Evolutionary conservation across 805 yeast genomes (phyloP).

Genomic region (Spathaspora passalidarum): DNA sequence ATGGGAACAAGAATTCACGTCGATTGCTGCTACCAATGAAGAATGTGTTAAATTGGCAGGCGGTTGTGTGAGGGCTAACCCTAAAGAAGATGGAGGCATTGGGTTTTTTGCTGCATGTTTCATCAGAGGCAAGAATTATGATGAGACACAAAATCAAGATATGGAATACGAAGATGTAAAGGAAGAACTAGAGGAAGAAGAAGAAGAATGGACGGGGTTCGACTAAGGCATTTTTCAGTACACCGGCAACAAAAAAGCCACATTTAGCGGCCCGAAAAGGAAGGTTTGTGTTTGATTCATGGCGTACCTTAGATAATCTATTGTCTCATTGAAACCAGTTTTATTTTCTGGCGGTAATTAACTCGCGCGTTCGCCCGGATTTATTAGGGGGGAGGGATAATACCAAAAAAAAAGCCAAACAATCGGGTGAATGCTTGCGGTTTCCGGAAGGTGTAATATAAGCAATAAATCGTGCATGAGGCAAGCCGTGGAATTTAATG

Average conservation of each 20-base stretch:
- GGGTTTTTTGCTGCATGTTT: constrained; percentile 97
- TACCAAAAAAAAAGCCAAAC: background rate
- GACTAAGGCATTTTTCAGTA: constrained; percentile 3
- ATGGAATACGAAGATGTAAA: background rate
- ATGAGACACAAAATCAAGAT: background rate
- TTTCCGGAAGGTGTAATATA: background rate
- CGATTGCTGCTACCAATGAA: constrained; percentile 44
- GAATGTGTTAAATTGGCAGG: constrained; percentile 53
- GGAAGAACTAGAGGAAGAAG: constrained; percentile 8
- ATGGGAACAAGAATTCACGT: constrained; percentile 58
- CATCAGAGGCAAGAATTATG: constrained; percentile 32
- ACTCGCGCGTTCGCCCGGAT: background rate
- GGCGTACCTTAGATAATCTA: background rate
- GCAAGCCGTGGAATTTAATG: background rate
- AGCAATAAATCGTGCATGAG: background rate
- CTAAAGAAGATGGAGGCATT: constrained; percentile 94
- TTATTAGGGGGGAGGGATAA: background rate
- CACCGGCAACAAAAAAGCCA: background rate
- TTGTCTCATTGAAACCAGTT: background rate
- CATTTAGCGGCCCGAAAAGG: background rate
- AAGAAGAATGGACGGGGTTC: constrained; percentile 17
- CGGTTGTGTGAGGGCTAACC: constrained; percentile 82
- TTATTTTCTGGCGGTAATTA: background rate
- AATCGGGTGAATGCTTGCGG: background rate
- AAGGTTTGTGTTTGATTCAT: background rate